phyloP scores from a whole-genome alignment of 2,329 filamentous ascomycete species.

The Cytospora chrysosperma region DNA sequence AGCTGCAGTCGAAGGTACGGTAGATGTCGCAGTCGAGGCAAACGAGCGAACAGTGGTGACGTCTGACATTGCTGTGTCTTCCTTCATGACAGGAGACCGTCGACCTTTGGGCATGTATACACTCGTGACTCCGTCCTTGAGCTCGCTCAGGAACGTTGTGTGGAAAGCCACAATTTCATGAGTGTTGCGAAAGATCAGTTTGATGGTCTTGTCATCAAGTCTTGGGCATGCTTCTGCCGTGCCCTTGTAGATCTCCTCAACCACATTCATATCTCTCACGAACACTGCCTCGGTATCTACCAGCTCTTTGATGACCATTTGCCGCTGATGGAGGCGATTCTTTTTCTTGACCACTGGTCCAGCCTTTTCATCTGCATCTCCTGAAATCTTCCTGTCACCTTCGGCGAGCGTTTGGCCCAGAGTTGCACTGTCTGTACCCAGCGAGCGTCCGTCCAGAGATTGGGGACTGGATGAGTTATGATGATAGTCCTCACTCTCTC shows the following conservation, averaged over 20 bases:
- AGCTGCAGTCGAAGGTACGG: constrained; percentile 22
- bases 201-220: constrained; percentile 80
- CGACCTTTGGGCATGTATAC: constrained; percentile 69
- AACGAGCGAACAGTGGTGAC: constrained; percentile 36
- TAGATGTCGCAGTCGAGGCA: constrained; percentile 36
- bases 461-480: constrained; percentile 44
- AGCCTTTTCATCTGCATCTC: constrained; percentile 39
- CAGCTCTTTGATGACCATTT: constrained; percentile 85
- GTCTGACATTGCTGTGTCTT: constrained; percentile 32
- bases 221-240: constrained; percentile 81
- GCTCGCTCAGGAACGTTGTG: constrained; percentile 70
- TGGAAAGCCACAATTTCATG: constrained; percentile 89
- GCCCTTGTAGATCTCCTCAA: constrained; percentile 96
- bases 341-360: constrained; percentile 54
- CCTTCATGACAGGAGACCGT: constrained; percentile 40
- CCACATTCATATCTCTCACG: constrained; percentile 93
- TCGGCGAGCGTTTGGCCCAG: constrained; percentile 39
- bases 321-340: constrained; percentile 75
- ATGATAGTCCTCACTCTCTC: constrained; percentile 46
- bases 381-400: constrained; percentile 35
- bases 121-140: constrained; percentile 76
- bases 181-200: constrained; percentile 87
- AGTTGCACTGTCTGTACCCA: constrained; percentile 42
- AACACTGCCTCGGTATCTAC: constrained; percentile 91
- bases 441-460: constrained; percentile 47